Evolutionary conservation across 2,329 filamentous ascomycete genomes (phyloP).

Genomic region (Gaeumannomyces tritici): DNA sequence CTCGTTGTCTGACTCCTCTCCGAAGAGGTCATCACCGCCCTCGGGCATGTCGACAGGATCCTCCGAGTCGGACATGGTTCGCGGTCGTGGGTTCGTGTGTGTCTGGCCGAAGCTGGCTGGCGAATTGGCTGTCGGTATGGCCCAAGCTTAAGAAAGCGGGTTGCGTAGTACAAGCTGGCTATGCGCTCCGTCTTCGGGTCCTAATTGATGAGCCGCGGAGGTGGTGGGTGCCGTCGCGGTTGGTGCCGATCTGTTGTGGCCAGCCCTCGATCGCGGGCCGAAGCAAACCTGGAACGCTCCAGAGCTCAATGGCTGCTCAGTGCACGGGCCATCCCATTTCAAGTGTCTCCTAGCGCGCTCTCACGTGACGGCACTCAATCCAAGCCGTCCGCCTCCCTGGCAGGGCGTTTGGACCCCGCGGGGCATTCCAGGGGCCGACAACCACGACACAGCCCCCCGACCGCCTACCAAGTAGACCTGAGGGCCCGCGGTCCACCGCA

Average conservation of each 20-base stretch:
- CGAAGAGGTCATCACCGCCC: constrained; percentile 47
- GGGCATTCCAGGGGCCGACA: background rate
- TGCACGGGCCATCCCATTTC: background rate
- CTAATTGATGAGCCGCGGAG: too few species aligned
- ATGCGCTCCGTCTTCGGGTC: too few species aligned
- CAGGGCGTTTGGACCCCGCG: background rate
- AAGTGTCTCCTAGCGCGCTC: background rate
- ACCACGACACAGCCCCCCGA: background rate
- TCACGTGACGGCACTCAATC: background rate
- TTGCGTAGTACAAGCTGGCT: background rate
- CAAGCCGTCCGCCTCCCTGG: background rate
- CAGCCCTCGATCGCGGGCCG: too few species aligned
- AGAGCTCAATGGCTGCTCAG: background rate
- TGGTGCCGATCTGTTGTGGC: background rate
- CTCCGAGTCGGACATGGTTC: constrained; percentile 44
- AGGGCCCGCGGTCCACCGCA: background rate
- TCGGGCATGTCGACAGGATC: constrained; percentile 39
- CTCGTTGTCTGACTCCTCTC: constrained; percentile 51
- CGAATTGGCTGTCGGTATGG: background rate
- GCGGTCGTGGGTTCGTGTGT: background rate
- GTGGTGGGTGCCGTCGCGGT: background rate
- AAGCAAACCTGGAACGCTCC: background rate
- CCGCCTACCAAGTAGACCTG: background rate
- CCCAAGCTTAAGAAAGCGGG: background rate
- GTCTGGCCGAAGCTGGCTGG: background rate